These are phyloP conservation scores for Dictyophora rubrovolvata DNA, from an alignment of 768 basidiomycete genomes.

Conservation along the genomic window DNA sequence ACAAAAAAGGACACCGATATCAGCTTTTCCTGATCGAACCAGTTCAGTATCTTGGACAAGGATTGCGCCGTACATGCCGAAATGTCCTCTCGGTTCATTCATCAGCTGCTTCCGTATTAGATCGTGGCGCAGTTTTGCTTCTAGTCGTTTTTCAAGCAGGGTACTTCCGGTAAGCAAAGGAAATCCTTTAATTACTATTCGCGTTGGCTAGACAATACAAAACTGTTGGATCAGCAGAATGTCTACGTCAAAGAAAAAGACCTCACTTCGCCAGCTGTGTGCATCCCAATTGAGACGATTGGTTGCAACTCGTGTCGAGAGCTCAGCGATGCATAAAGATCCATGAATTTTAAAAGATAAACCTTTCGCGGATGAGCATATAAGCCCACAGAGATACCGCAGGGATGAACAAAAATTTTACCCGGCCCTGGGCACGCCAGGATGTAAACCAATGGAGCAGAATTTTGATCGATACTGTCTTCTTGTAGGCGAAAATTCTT, in stretches of 20 bases:
- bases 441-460: too few relatives aligned
- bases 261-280: conserved; percentile 28
- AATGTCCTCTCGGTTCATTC: conserved; percentile 30
- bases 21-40: conserved; percentile 24
- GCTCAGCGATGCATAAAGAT: background rate
- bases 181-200: conserved; percentile 27
- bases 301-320: conserved; percentile 4
- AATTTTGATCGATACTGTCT: too few relatives aligned
- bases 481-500: too few relatives aligned
- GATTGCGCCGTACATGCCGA: conserved; percentile 33
- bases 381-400: too few relatives aligned
- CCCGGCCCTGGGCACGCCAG: too few relatives aligned
- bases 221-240: background rate
- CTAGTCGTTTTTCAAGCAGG: conserved; percentile 25
- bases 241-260: background rate
- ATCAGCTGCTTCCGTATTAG: conserved; percentile 23
- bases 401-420: too few relatives aligned
- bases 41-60: conserved; percentile 27
- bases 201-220: conserved; percentile 23
- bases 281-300: conserved; percentile 28
- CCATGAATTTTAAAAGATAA: background rate
- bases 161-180: conserved; percentile 24
- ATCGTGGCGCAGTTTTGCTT: conserved; percentile 22
- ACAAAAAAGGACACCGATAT: conserved; percentile 33
- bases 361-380: too few relatives aligned